These are phyloP conservation scores for Neopestalotiopsis sp. DNA, from an alignment of 2,329 filamentous ascomycete genomes.

Conservation along the genomic window DNA sequence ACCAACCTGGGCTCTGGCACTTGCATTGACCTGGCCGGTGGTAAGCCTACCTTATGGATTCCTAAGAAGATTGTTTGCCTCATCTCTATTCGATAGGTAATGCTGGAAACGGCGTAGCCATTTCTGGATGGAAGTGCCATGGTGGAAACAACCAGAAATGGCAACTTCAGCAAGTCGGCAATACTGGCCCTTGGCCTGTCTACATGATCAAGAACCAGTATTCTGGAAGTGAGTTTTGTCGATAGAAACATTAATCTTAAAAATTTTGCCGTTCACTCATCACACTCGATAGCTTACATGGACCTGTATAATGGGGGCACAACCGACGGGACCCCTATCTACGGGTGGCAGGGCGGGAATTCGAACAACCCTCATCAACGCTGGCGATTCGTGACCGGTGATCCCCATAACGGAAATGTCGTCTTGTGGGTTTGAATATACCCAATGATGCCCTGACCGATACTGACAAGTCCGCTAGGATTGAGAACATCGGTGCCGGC, in stretches of 20 bases:
- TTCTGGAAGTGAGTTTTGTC: background rate
- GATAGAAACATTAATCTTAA: no score
- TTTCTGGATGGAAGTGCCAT: background rate
- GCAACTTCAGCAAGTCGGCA: background rate
- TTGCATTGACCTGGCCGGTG: background rate
- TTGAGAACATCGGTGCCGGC: background rate
- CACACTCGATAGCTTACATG: background rate
- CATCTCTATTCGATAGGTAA: background rate
- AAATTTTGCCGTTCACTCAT: background rate
- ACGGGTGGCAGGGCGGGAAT: background rate
- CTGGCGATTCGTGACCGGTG: background rate
- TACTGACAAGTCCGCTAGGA: background rate
- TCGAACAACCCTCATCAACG: background rate
- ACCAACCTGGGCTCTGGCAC: background rate
- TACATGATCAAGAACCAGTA: constrained; percentile 5
- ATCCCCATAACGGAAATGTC: background rate
- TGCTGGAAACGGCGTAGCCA: background rate
- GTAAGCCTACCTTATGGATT: background rate
- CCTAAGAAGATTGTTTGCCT: background rate
- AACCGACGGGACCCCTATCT: background rate
- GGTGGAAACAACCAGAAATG: background rate
- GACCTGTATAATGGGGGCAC: background rate
- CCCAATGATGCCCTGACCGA: background rate
- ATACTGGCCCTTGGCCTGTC: background rate
- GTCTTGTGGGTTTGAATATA: background rate